These are phyloP conservation scores for Pyronema domesticum DNA, from an alignment of 495 filamentous ascomycete genomes.

Conservation along the genomic window DNA sequence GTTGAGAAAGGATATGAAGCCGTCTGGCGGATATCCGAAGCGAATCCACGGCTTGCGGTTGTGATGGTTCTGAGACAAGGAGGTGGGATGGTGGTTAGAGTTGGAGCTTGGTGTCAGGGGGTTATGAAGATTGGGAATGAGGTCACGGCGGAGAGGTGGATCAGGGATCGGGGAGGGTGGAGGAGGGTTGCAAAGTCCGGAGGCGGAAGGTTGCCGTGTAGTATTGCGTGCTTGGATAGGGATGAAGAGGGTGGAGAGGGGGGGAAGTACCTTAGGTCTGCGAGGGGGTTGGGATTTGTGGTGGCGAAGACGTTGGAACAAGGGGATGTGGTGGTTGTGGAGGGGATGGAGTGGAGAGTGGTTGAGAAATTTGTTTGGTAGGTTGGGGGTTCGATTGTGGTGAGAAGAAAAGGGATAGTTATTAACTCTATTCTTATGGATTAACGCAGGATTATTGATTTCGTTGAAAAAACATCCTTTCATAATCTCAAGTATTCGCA, in stretches of 20 bases:
- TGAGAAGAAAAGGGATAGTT: neutral
- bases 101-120: constrained; percentile 6
- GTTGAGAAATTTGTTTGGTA: constrained; percentile 2
- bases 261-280: constrained; percentile 1
- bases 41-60: neutral
- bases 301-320: neutral
- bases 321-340: neutral
- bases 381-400: neutral
- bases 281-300: neutral
- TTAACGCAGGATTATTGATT: too few relatives aligned
- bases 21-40: neutral
- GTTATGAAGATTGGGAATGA: neutral
- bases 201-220: neutral
- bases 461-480: too few relatives aligned
- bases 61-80: neutral
- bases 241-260: constrained; percentile 3
- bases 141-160: constrained; percentile 1
- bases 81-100: constrained; percentile 1
- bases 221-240: constrained; percentile 2
- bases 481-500: too few relatives aligned
- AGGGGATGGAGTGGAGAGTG: neutral
- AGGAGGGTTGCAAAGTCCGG: neutral
- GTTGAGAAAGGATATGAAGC: neutral
- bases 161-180: neutral
- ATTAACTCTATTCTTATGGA: too few relatives aligned